These are phyloP conservation scores for Coccomyxa subellipsoidea DNA, from an alignment of 163 green algal species.

Conservation along the genomic window DNA sequence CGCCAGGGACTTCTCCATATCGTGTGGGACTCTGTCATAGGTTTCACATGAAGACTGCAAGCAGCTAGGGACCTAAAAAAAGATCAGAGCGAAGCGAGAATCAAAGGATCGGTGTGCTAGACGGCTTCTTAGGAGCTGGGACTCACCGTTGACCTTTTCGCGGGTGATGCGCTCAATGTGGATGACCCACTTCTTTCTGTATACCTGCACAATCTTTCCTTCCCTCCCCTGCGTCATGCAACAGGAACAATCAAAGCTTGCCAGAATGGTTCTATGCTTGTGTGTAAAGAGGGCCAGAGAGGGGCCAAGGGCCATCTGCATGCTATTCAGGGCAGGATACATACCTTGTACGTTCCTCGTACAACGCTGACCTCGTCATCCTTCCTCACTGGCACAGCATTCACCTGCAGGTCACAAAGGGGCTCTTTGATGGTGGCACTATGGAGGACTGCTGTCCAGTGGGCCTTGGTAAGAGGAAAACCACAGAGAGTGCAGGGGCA, in stretches of 20 bases:
- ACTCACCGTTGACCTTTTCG: constrained; percentile 95
- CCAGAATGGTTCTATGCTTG: background rate
- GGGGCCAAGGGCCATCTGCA: no score
- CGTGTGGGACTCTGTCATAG: no score
- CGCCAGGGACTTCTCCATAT: no score
- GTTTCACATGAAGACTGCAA: no score
- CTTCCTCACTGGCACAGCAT: constrained; percentile 93
- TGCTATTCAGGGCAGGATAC: background rate
- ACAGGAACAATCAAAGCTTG: background rate
- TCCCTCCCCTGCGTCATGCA: constrained; percentile 73
- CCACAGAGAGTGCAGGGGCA: no score
- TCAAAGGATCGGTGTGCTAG: no score
- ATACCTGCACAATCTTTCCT: constrained; percentile 96
- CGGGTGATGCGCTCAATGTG: constrained; percentile 98
- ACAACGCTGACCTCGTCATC: constrained; percentile 98
- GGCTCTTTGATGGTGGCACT: background rate
- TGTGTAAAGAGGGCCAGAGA: no score
- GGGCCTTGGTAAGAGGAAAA: no score
- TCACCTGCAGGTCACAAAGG: constrained; percentile 65
- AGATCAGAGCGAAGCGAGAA: background rate
- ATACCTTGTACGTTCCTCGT: constrained; percentile 93
- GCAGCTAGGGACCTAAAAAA: background rate
- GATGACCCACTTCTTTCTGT: constrained; percentile 99
- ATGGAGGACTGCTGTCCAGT: no score
- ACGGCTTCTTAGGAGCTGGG: background rate